Evolutionary conservation across 352 stramenopile species (phyloP), one percentile per base, ranked within the genome.

Genomic region (Globisporangium barbulae): DNA sequence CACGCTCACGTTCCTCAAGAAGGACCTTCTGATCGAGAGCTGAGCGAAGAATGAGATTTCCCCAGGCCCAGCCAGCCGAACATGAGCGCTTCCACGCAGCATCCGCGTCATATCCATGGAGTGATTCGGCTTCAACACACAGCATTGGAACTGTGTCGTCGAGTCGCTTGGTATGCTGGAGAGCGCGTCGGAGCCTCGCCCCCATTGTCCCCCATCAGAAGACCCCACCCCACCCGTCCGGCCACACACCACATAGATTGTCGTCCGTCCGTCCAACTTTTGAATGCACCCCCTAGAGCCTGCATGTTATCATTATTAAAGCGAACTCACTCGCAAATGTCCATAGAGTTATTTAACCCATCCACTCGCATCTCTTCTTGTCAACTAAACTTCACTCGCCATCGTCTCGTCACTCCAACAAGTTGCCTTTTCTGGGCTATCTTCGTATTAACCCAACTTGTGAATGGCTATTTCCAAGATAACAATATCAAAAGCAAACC

Each of bases 1-100:
- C 17, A 68, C 81, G 62, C 67, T 88, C 39, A 62, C 73, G 19
- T 88, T 88, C 53, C 64, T 88, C 39, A 81, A 81, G 64, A 85
- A 82, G 47, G 72, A 85, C 12, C 61, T 65, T 31, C 55, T 72
- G 42, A 44, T 50, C 8, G 37, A 57, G 13, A 62, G 71, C 22
- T 25, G 52, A 57, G 52, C 28, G 4, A 2, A 17, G 52, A 48
- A 59, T 13, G 6, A 58, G n/a, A 37, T 37, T 10, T 7, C 5
- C 8, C 33, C 33, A 1, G 8, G 33, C 3, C 8, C 33, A 37
- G 33, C 33, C 33, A 37, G 8, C 33, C 33, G 37, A 42, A 9
- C 37, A 13, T 42, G 37, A 42, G 37, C 37, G 8, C 37, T 13
- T 44, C 39, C 39, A 5, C 17, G 12, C 35, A 42, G 35, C 12